Conservation (phyloP, 352 stramenopile genomes). For the Phytophthora foliorum region DNA sequence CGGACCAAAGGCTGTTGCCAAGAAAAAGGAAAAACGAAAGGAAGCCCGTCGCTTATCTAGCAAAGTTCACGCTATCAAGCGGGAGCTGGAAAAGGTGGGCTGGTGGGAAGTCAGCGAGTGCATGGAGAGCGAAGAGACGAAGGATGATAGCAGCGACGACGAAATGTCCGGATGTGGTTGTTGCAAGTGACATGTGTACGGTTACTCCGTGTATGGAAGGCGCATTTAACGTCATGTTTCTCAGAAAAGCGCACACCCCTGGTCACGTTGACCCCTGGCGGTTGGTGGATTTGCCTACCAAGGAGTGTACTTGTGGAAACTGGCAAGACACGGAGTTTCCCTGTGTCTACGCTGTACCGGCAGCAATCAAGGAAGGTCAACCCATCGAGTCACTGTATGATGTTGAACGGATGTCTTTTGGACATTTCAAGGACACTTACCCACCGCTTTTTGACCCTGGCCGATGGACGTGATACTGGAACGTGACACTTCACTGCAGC, state of each 20-base stretch:
- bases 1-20: too few relatives aligned
- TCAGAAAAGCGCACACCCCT: not conserved
- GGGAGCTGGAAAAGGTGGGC: too few relatives aligned
- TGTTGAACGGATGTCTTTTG: conserved; percentile 1
- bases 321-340: conserved; percentile 20
- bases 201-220: too few relatives aligned
- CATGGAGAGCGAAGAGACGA: too few relatives aligned
- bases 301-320: conserved; percentile 15
- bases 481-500: not conserved
- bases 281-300: conserved; percentile 1
- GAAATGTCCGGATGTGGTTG: too few relatives aligned
- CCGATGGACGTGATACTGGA: not conserved
- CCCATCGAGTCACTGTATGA: conserved; percentile 12
- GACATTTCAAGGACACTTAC: conserved; percentile 14
- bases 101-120: too few relatives aligned
- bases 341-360: conserved; percentile 17
- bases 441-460: conserved; percentile 10
- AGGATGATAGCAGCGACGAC: too few relatives aligned
- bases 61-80: too few relatives aligned
- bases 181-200: not conserved
- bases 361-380: not conserved
- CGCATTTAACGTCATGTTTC: conserved; percentile 8
- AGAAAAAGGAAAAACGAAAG: too few relatives aligned
- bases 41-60: too few relatives aligned
- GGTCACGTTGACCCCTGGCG: conserved; percentile 13